Evolutionary conservation across 2,329 filamentous ascomycete species (phyloP).

Genomic region (Cladobotryum mycophilum): DNA sequence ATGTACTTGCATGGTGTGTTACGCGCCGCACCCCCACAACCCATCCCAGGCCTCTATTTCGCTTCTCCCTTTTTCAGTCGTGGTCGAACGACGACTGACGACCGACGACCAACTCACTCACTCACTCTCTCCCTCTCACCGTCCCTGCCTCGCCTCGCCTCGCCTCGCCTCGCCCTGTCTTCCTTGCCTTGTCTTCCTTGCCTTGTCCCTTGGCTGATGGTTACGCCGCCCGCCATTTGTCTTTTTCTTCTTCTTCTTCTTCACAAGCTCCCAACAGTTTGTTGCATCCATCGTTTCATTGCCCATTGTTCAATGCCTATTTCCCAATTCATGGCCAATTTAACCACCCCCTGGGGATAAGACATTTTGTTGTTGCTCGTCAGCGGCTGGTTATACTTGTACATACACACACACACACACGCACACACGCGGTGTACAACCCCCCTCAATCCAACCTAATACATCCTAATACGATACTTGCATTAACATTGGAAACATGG

Average conservation of each 20-base stretch:
- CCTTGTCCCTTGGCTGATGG: not conserved
- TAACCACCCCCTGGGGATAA: constrained; percentile 15
- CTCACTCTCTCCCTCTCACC: too few species aligned
- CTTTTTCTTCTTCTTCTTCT: too few species aligned
- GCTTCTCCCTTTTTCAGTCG: constrained; percentile 11
- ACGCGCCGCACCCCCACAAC: constrained; percentile 4
- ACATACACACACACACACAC: too few species aligned
- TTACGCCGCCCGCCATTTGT: too few species aligned
- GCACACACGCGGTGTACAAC: constrained; percentile 6
- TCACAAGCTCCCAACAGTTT: too few species aligned
- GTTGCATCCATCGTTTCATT: too few species aligned
- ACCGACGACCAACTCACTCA: too few species aligned
- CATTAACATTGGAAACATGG: constrained; percentile 15
- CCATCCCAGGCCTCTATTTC: constrained; percentile 4
- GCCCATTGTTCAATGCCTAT: too few species aligned
- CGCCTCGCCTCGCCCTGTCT: not conserved
- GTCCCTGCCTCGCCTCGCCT: not conserved
- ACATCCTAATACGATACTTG: not conserved
- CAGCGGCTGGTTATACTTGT: not conserved
- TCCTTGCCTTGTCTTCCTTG: not conserved
- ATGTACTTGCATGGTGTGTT: too few species aligned
- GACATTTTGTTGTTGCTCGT: constrained; percentile 8
- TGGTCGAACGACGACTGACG: too few species aligned
- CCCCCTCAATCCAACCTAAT: constrained; percentile 11
- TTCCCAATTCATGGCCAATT: constrained; percentile 12